Conservation (phyloP, 2,329 filamentous ascomycete species). For the Dactylonectria macrodidyma region DNA sequence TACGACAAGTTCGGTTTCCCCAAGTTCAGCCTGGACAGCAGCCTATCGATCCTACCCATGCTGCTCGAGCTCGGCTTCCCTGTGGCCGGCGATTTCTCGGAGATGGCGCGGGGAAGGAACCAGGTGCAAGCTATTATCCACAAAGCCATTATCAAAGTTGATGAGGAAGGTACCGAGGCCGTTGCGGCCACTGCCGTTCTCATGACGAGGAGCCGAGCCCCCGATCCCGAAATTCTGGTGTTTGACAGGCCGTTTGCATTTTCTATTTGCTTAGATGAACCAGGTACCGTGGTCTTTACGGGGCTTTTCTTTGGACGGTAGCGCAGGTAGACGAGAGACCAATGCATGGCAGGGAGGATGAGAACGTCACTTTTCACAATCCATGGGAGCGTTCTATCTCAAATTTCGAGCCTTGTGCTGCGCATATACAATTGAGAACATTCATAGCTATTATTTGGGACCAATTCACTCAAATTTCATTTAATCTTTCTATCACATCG, state of each 20-base stretch:
- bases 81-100: background rate
- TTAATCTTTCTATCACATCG: too few species aligned
- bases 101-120: background rate
- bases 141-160: background rate
- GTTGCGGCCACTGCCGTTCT: constrained; percentile 2
- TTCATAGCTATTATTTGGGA: too few species aligned
- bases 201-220: background rate
- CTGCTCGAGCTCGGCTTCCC: constrained; percentile 1
- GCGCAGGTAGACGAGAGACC: background rate
- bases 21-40: constrained; percentile 2
- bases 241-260: constrained; percentile 8
- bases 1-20: constrained; percentile 10
- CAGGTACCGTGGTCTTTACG: background rate
- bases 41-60: background rate
- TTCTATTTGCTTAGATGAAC: constrained; percentile 1
- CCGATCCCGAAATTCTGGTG: background rate
- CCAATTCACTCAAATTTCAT: too few species aligned
- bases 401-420: too few species aligned
- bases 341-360: too few species aligned
- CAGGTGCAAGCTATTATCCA: background rate
- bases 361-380: too few species aligned
- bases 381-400: too few species aligned
- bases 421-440: too few species aligned
- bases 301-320: background rate
- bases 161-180: constrained; percentile 6